A percentile compares a stretch with the other conserved stretches of the same genome.
Conservation (phyloP, 2,329 filamentous ascomycete species). For the Epichloe glyceriae region DNA sequence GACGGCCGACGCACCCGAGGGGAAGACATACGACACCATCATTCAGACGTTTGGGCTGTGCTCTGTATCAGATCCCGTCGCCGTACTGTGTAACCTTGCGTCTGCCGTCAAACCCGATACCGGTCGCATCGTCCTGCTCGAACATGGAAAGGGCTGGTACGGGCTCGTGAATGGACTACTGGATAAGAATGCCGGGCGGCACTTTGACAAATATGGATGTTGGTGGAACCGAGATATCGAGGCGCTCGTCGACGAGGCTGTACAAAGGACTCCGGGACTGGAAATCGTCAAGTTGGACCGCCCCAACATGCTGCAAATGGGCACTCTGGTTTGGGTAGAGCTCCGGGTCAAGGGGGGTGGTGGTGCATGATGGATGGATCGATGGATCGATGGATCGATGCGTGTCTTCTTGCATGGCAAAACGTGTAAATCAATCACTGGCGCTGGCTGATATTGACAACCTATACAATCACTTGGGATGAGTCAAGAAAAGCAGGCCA, state of each 20-base stretch:
- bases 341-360: slow-evolving; percentile 20
- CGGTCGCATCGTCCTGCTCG: slow-evolving; percentile 47
- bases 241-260: slow-evolving; percentile 37
- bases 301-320: slow-evolving; percentile 39
- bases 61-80: slow-evolving; percentile 43
- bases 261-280: slow-evolving; percentile 34
- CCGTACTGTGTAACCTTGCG: slow-evolving; percentile 40
- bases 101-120: slow-evolving; percentile 36
- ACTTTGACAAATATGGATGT: slow-evolving; percentile 49
- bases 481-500: neutral
- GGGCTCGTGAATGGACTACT: slow-evolving; percentile 41
- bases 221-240: slow-evolving; percentile 58
- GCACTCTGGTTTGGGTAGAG: slow-evolving; percentile 47
- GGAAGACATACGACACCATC: slow-evolving; percentile 44
- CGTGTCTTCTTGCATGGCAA: too few species aligned
- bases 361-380: neutral
- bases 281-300: slow-evolving; percentile 42
- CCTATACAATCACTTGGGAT: neutral
- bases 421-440: neutral
- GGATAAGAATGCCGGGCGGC: slow-evolving; percentile 39
- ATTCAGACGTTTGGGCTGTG: slow-evolving; percentile 54
- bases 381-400: too few species aligned
- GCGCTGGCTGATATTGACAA: neutral
- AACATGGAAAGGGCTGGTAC: slow-evolving; percentile 47
- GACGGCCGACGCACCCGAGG: slow-evolving; percentile 3